Conservation (phyloP, 1,284 basidiomycete genomes). For the Hymenochaete sp. region DNA sequence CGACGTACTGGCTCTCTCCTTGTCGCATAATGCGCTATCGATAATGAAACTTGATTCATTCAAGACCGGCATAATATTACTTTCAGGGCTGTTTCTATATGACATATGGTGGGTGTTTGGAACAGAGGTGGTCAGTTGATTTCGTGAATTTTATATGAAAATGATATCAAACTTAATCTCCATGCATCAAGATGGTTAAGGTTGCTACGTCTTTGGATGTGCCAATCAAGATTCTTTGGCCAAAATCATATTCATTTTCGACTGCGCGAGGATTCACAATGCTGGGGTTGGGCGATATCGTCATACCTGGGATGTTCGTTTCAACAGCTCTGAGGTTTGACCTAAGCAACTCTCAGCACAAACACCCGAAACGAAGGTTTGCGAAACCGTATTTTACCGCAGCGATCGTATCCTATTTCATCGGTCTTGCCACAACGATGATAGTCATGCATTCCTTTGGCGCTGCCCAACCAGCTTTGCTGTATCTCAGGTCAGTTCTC, state of each 20-base stretch:
- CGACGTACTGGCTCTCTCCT: constrained; percentile 77
- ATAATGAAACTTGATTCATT: constrained; percentile 88
- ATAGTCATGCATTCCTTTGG: constrained; percentile 77
- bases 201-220: constrained; percentile 89
- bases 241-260: constrained; percentile 59
- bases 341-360: constrained; percentile 38
- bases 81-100: constrained; percentile 79
- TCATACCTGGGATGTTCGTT: constrained; percentile 85
- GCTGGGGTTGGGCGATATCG: constrained; percentile 89
- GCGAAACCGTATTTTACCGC: constrained; percentile 66
- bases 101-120: constrained; percentile 89
- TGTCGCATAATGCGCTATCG: constrained; percentile 76
- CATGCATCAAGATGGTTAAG: constrained; percentile 67
- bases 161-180: constrained; percentile 7
- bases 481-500: constrained; percentile 77
- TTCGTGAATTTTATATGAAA: constrained; percentile 5
- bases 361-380: constrained; percentile 20
- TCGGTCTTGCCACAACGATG: constrained; percentile 77
- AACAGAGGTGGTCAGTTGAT: constrained; percentile 58
- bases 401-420: constrained; percentile 67
- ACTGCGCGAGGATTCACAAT: constrained; percentile 69
- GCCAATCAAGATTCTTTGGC: constrained; percentile 90
- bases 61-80: constrained; percentile 76
- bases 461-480: constrained; percentile 83
- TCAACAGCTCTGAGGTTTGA: constrained; percentile 88